A percentile compares a stretch with the other conserved stretches of the same genome.
Evolutionary conservation across 345 rosid genomes (phyloP).

Genomic region (Garcia nutans): DNA sequence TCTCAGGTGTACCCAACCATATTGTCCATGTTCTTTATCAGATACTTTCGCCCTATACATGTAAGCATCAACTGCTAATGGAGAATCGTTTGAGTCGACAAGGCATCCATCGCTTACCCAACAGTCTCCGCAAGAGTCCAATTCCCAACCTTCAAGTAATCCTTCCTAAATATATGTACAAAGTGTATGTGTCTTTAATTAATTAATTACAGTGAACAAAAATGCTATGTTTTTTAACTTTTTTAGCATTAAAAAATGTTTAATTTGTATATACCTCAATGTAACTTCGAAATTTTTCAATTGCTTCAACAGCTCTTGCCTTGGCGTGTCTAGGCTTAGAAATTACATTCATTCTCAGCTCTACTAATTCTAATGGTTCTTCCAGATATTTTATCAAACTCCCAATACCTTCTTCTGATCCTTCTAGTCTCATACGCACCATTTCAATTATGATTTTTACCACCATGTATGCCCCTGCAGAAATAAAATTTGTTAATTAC

Average conservation of each 20-base stretch:
- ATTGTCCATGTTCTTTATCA: slow-evolving; percentile 49
- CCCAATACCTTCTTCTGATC: slow-evolving; percentile 68
- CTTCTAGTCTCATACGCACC: slow-evolving; percentile 74
- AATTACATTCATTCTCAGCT: slow-evolving; percentile 67
- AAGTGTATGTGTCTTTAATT: neutral
- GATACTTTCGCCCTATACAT: slow-evolving; percentile 88
- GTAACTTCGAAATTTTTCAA: slow-evolving; percentile 62
- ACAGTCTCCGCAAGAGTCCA: slow-evolving; percentile 87
- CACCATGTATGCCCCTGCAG: slow-evolving; percentile 85
- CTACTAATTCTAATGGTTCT: slow-evolving; percentile 63
- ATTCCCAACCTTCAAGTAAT: slow-evolving; percentile 67
- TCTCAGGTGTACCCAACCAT: slow-evolving; percentile 81
- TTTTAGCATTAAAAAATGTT: no score
- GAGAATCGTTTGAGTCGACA: slow-evolving; percentile 67
- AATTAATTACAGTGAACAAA: neutral
- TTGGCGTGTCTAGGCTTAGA: slow-evolving; percentile 72
- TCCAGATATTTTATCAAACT: slow-evolving; percentile 72
- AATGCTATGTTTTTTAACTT: neutral
- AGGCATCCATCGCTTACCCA: slow-evolving; percentile 95
- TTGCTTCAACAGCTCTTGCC: slow-evolving; percentile 66
- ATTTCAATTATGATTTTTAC: slow-evolving; percentile 86
- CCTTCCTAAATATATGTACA: slow-evolving; percentile 50
- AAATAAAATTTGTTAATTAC: neutral
- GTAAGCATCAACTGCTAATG: slow-evolving; percentile 75
- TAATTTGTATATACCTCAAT: slow-evolving; percentile 47